Evolutionary conservation across 1,284 basidiomycete genomes (phyloP), one percentile per base, ranked within the genome.

Genomic region (Pascua guehoae): DNA sequence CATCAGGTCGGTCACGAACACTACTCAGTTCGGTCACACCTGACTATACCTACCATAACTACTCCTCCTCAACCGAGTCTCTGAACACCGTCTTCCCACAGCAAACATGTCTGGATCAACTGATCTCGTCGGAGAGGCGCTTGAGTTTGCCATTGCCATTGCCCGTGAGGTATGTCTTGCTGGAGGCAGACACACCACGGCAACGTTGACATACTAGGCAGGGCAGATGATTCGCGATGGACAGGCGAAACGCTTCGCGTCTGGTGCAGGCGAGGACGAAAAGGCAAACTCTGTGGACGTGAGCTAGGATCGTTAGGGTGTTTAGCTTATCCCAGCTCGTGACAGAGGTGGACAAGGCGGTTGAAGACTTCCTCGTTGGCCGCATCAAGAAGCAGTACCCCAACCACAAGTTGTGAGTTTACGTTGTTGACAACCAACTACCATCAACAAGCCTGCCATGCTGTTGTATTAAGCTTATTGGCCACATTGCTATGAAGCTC

Each of bases 281-380:
- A 95, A 94, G 83, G 88, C 88, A 75, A 94, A 94, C 73, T 86
- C 89, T 10, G 90, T 92, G 15, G 91, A 94, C 77, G 75, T 78
- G 59, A 54, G 73, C 62, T 18, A 14, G 15, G 9, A 8, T 24
- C 1, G 12, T 10, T 15, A 24, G 32, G 36, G 10, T 12, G 9
- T 11, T 8, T 9, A 37, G 41, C 52, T 61, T 47, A 15, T 61
- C 66, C 50, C 47, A 75, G 73, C 81, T 97, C 41, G 95, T 98
- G n/a, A 98, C 95, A 0, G 89, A 97, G 78, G 96, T 91, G 69
- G 94, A 98, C 77, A 89, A 96, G 60, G 86, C 83, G 41, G 92
- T 96, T 12, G 94, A 98, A 74, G 86, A 89, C 63, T 81, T 94
- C 54, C 88, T 97, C 47, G 86, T 85, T 73, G 72, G 81, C 53